Evolutionary conservation across 495 filamentous ascomycete species (phyloP).

Genomic region (Bombardia bombarda): DNA sequence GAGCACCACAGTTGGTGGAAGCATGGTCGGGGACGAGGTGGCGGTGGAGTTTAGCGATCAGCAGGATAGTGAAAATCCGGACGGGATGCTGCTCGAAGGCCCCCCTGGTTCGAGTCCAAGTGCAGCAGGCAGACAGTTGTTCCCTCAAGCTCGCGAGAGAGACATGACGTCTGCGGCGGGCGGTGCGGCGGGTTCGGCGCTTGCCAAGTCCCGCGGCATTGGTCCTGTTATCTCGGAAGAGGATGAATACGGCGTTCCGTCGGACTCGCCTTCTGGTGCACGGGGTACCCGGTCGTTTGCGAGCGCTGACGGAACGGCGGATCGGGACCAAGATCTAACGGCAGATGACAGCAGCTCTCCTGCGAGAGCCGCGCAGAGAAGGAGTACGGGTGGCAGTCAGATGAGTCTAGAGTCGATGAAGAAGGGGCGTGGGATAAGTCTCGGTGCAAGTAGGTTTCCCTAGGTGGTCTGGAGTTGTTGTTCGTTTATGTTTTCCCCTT

Average conservation of each 20-base stretch:
- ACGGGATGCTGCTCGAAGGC: not conserved
- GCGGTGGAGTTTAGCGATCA: not conserved
- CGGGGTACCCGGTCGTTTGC: too few relatives aligned
- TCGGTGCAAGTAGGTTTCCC: constrained; percentile 21
- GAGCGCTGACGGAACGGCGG: not conserved
- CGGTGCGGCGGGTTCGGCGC: too few relatives aligned
- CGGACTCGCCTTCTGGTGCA: too few relatives aligned
- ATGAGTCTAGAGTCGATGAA: constrained; percentile 20
- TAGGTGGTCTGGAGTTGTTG: not conserved
- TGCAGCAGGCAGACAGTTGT: too few relatives aligned
- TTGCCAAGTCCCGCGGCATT: too few relatives aligned
- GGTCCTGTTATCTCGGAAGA: not conserved
- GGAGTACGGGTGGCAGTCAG: constrained; percentile 13
- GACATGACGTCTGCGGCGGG: too few relatives aligned
- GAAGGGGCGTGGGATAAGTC: constrained; percentile 23
- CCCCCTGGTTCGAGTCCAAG: not conserved
- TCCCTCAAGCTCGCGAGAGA: too few relatives aligned
- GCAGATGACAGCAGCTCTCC: not conserved
- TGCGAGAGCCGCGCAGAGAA: constrained; percentile 4
- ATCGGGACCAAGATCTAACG: not conserved
- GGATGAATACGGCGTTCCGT: not conserved
- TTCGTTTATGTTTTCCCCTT: not conserved
- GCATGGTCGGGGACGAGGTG: constrained; percentile 5
- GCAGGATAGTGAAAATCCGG: not conserved
- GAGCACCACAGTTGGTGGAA: constrained; percentile 20